Percentiles rank a stretch among this genome's conserved stretches.
phyloP scores from a whole-genome alignment of 2,329 filamentous ascomycete genomes.

The Acrocalymma vagum region DNA sequence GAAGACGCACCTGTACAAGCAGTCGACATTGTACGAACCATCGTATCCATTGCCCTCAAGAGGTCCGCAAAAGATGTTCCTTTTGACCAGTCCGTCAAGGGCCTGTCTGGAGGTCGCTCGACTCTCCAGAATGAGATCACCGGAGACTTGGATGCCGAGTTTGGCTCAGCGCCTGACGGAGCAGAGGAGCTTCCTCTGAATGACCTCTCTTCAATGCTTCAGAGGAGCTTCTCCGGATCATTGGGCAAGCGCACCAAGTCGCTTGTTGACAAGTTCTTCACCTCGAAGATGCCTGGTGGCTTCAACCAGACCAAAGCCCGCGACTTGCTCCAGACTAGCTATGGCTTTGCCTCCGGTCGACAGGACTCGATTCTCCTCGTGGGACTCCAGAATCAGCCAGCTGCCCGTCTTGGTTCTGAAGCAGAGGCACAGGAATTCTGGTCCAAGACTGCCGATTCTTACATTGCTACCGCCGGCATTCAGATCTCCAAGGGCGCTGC shows the following conservation, averaged over 20 bases:
- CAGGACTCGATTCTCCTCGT: conserved; percentile 22
- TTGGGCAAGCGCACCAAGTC: conserved; percentile 37
- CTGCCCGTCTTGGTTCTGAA: conserved; percentile 15
- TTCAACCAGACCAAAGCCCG: conserved; percentile 13
- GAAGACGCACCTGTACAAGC: conserved; percentile 24
- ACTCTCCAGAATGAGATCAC: conserved; percentile 57
- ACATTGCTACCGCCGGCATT: conserved; percentile 15
- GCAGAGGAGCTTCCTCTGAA: conserved; percentile 49
- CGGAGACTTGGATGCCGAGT: conserved; percentile 53
- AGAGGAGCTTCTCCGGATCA: conserved; percentile 37
- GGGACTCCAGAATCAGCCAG: conserved; percentile 14
- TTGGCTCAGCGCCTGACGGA: conserved; percentile 51
- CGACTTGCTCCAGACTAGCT: conserved; percentile 14
- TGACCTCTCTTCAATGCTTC: conserved; percentile 40
- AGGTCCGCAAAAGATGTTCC: conserved; percentile 33
- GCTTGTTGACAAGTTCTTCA: conserved; percentile 17
- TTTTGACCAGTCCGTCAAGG: conserved; percentile 40
- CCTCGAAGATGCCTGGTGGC: conserved; percentile 20
- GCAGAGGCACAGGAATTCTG: conserved; percentile 17
- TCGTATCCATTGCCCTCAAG: conserved; percentile 42
- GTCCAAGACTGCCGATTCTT: conserved; percentile 10
- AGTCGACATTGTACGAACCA: conserved; percentile 29
- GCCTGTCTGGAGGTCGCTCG: conserved; percentile 46
- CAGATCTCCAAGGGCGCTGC: conserved; percentile 10
- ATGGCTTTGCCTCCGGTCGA: conserved; percentile 14